Conservation (phyloP, 495 filamentous ascomycete genomes). For the Immersiella caudata region DNA sequence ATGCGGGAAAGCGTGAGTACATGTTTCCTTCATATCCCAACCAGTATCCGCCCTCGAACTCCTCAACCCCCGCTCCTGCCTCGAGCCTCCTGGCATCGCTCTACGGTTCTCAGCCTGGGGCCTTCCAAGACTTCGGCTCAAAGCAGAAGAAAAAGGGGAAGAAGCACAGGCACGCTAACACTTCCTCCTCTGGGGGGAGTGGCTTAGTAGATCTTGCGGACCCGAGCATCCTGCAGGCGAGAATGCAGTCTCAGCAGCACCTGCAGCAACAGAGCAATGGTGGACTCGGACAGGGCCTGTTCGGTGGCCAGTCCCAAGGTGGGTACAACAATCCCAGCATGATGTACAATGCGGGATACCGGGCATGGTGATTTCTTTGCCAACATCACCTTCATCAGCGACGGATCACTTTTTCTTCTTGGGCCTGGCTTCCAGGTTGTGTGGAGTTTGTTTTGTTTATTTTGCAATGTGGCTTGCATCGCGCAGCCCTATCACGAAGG, state of each 20-base stretch:
- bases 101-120: conserved; percentile 83
- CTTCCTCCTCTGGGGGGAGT: conserved; percentile 97
- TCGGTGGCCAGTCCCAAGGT: conserved; percentile 94
- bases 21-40: conserved; percentile 70
- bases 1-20: conserved; percentile 96
- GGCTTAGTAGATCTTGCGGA: conserved; percentile 99
- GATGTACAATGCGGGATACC: conserved; percentile 81
- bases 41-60: conserved; percentile 72
- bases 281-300: conserved; percentile 84
- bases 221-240: conserved; percentile 98
- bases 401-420: conserved; percentile 33
- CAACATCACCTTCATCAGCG: not conserved
- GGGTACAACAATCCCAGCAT: conserved; percentile 91
- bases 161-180: conserved; percentile 99
- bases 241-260: conserved; percentile 88
- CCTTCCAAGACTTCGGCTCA: conserved; percentile 80
- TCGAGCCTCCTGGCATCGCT: conserved; percentile 85
- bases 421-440: conserved; percentile 18
- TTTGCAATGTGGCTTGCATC: conserved; percentile 39
- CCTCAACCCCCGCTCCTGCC: conserved; percentile 86
- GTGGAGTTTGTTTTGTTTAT: conserved; percentile 29
- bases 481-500: conserved; percentile 40
- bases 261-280: conserved; percentile 73
- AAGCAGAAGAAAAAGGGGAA: conserved; percentile 99
- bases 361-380: conserved; percentile 63